Evolutionary conservation across 805 yeast species (phyloP).

Genomic region (Hanseniaspora jakobsenii): DNA sequence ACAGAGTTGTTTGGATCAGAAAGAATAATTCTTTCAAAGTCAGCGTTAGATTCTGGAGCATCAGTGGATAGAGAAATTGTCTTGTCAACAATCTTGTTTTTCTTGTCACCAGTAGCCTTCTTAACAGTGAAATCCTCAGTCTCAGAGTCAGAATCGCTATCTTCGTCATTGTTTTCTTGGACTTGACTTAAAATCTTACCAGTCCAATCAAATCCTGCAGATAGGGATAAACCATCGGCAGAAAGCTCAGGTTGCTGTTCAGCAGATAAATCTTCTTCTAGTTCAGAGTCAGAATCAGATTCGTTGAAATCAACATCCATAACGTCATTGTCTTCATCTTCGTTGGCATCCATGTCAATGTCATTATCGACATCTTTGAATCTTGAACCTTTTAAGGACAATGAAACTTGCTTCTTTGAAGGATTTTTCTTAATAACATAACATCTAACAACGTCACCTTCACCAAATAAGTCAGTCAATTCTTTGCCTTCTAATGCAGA

Average conservation of each 20-base stretch:
- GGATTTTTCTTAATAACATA: constrained; percentile 53
- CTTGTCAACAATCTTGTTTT: constrained; percentile 50
- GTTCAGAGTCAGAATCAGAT: constrained; percentile 27
- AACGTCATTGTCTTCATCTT: constrained; percentile 22
- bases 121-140: constrained; percentile 41
- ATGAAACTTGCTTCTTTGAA: constrained; percentile 61
- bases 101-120: constrained; percentile 31
- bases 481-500: constrained; percentile 35
- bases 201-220: constrained; percentile 86
- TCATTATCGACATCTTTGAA: constrained; percentile 37
- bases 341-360: constrained; percentile 24
- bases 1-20: constrained; percentile 91
- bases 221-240: constrained; percentile 56
- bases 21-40: constrained; percentile 80
- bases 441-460: constrained; percentile 85
- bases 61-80: constrained; percentile 74
- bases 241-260: constrained; percentile 22
- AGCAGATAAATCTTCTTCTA: constrained; percentile 25
- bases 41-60: constrained; percentile 83
- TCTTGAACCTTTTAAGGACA: constrained; percentile 92
- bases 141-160: constrained; percentile 41
- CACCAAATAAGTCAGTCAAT: constrained; percentile 56
- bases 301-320: constrained; percentile 26
- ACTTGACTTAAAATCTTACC: constrained; percentile 79
- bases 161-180: constrained; percentile 42